Base-by-base conservation (phyloP, 2,329 filamentous ascomycete genomes). In the Cryphonectria radicalis region DNA sequence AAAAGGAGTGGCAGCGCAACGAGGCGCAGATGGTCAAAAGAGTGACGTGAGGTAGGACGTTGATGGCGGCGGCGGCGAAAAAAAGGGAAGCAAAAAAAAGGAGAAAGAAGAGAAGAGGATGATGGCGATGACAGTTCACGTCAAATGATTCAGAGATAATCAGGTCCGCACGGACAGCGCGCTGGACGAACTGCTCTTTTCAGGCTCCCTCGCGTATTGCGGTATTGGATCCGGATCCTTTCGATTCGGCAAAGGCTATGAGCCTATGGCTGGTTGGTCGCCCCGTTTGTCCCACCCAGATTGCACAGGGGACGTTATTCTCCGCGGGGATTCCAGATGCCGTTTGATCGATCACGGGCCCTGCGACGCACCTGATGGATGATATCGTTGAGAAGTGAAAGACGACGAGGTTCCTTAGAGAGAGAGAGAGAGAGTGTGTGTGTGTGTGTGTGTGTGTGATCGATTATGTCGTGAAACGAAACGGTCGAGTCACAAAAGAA, bases 1-100 rank as follows among this genome's bases (percentile, higher is more conserved):
- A 50, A 68, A 68, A 68, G 32, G 66, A 68, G 66, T 68, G 66
- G 60, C 66, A 63, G 66, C 66, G 66, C 66, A 68, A 37, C 66
- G 35, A 63, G 59, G 66, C 59, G 66, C 66, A 55, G 42, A n/a
- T 64, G 8, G 22, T 55, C 57, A 50, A 63, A 68, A 32, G 66
- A 68, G 66, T 53, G 66, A 63, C 57, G 37, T 28, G 59, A 60
- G 53, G 66, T 68, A 43, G 57, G 43, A 68, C 55, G 37, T 32
- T 55, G 57, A 35, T 46, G 62, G 55, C 35, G 66, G 66, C 59
- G 40, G 66, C 46, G 65, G 65, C 65, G 37, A n/a, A 67, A 42
- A 55, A 25, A 35, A 19, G 17, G 19, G 19, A 22, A 14, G 19
- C 28, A 55, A 25, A 35, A 32, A 28, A 46, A 14, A 46, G 25